Base-by-base conservation (phyloP, 1,139 yeast species). In the Taphrina flavorubra region DNA sequence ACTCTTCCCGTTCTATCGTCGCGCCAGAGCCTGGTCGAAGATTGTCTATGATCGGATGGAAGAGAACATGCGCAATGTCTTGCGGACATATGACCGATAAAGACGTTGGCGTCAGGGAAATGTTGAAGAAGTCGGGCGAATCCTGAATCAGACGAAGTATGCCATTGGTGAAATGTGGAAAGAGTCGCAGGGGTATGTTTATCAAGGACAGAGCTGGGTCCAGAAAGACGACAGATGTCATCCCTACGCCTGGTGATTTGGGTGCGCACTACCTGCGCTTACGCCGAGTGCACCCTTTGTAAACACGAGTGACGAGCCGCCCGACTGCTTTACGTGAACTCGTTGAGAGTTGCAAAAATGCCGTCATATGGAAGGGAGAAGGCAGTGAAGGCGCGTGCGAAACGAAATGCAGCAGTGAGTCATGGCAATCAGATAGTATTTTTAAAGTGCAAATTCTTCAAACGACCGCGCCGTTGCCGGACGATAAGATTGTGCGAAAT, bases 31-130 rank as follows among this genome's bases (percentile, higher is more conserved):
- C 62, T 20, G 57, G 39, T n/a, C 46, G 18, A 13, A 63, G 60
- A n/a, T 37, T 14, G 34, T 13, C 47, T n/a, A 63, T 53, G 14
- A 63, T 37, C 55, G 65, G 67, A 51, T 56, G 74, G 72, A 85
- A 85, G 5, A 81, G 72, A n/a, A 73, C 71, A 3, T 75, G 73
- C 74, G 84, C 78, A 10, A 81, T 74, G 20, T 74, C 75, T 5
- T 80, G 74, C 1, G 86, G 81, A 69, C 86, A 83, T 7, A 86
- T 84, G 8, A 86, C 78, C 0, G 88, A 84, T 73, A 87, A 83
- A 72, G 85, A 88, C 11, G 77, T 73, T 0, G 88, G 87, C 1
- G 87, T 84, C 71, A 84, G 81, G 0, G 87, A 86, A 59, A 86
- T 79, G 73, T 84, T 87, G 72, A 85, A 81, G 73, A 85, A 84